A percentile compares a stretch with the other conserved stretches of the same genome.
These are phyloP conservation scores for Puccinia brachypodii DNA, from an alignment of 1,284 basidiomycete species.

Conservation along the genomic window DNA sequence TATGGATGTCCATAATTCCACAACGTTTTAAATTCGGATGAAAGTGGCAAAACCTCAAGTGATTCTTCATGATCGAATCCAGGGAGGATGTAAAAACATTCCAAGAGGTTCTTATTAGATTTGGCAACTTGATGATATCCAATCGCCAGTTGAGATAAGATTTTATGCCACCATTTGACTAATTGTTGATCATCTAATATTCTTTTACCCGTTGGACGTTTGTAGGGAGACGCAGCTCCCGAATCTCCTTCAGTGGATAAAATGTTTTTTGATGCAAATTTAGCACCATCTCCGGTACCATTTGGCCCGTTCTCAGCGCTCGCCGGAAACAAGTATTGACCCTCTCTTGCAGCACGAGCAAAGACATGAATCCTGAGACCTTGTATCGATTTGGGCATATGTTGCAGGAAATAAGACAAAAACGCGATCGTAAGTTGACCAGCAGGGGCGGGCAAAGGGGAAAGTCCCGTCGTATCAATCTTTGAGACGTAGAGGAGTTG, in stretches of 20 bases:
- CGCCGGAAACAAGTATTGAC: slow-evolving; percentile 40
- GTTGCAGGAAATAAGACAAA: slow-evolving; percentile 20
- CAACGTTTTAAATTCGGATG: not conserved
- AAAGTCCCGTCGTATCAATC: slow-evolving; percentile 33
- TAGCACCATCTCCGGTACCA: slow-evolving; percentile 22
- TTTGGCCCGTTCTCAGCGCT: slow-evolving; percentile 28
- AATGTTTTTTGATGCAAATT: not conserved
- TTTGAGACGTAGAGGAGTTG: slow-evolving; percentile 41
- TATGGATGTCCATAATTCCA: slow-evolving; percentile 47
- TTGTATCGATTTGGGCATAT: slow-evolving; percentile 3
- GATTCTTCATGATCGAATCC: slow-evolving; percentile 39
- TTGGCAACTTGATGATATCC: not conserved
- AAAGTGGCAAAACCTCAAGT: not conserved
- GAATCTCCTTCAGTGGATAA: not conserved
- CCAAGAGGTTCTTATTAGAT: not conserved
- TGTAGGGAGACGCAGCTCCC: not conserved
- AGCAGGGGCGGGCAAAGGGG: slow-evolving; percentile 18
- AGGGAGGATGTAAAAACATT: slow-evolving; percentile 39
- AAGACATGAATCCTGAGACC: slow-evolving; percentile 42
- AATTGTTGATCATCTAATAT: slow-evolving; percentile 43
- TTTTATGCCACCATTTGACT: slow-evolving; percentile 41
- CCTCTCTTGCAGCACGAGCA: slow-evolving; percentile 43
- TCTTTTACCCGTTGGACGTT: slow-evolving; percentile 17
- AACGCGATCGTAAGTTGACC: slow-evolving; percentile 5
- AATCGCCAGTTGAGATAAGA: slow-evolving; percentile 2